Percentiles rank a stretch among this genome's conserved stretches.
Conservation (phyloP, 768 basidiomycete genomes). For the Trametes cinnabarina region DNA sequence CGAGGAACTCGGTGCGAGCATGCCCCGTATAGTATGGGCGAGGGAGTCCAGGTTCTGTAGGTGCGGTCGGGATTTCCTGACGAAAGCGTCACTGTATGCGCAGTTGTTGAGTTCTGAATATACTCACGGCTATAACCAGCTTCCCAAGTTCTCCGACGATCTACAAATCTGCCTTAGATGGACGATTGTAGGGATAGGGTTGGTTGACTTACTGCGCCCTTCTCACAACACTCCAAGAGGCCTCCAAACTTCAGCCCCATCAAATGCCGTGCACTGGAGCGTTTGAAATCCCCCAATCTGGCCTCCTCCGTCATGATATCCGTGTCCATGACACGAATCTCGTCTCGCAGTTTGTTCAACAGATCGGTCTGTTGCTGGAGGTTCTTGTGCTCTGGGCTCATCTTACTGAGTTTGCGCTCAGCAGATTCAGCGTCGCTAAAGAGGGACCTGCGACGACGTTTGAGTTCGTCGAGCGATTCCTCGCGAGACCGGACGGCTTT, state of each 20-base stretch:
- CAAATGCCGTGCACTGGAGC: constrained; percentile 61
- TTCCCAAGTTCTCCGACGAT: constrained; percentile 57
- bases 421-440: constrained; percentile 74
- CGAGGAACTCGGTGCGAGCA: constrained; percentile 55
- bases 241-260: constrained; percentile 89
- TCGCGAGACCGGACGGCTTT: constrained; percentile 84
- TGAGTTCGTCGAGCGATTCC: constrained; percentile 76
- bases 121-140: constrained; percentile 40
- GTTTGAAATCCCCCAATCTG: constrained; percentile 78
- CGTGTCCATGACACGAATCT: constrained; percentile 75
- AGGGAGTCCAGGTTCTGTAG: constrained; percentile 75
- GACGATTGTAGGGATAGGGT: neutral
- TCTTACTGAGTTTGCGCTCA: constrained; percentile 86
- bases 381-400: constrained; percentile 89
- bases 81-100: constrained; percentile 5
- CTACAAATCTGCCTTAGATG: constrained; percentile 28
- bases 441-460: constrained; percentile 64
- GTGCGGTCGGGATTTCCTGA: constrained; percentile 79
- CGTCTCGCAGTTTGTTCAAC: constrained; percentile 66
- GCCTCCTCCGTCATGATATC: constrained; percentile 86
- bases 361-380: constrained; percentile 67
- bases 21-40: constrained; percentile 72
- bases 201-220: constrained; percentile 48
- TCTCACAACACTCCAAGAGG: constrained; percentile 79
- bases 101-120: no score